These are phyloP conservation scores for Lodderomyces parapsilosis DNA, from an alignment of 1,139 yeast genomes.

Conservation along the genomic window DNA sequence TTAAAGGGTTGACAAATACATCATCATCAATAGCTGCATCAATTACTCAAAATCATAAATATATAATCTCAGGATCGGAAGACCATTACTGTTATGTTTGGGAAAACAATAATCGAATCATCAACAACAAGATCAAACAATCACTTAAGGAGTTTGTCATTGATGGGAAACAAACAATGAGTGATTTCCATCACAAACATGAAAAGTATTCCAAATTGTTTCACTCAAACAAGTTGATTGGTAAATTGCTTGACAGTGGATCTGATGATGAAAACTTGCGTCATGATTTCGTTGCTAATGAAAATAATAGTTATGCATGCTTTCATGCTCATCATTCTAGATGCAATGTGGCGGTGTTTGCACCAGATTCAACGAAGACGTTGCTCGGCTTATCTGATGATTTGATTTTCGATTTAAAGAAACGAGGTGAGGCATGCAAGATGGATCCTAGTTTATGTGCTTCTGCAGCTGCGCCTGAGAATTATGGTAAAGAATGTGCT, in stretches of 20 bases:
- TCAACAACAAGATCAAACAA: constrained; percentile 36
- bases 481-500: constrained; percentile 1
- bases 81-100: constrained; percentile 75
- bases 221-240: constrained; percentile 33
- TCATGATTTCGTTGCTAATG: constrained; percentile 38
- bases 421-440: constrained; percentile 23
- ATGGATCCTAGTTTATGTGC: constrained; percentile 9
- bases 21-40: constrained; percentile 72
- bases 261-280: constrained; percentile 17
- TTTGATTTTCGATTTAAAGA: constrained; percentile 63
- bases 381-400: constrained; percentile 74
- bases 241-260: constrained; percentile 25
- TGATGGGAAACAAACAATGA: constrained; percentile 37
- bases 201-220: constrained; percentile 30
- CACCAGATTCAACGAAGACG: constrained; percentile 70
- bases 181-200: constrained; percentile 32
- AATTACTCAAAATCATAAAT: constrained; percentile 53
- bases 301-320: constrained; percentile 56
- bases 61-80: constrained; percentile 60
- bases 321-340: constrained; percentile 77
- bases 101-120: constrained; percentile 48
- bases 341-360: constrained; percentile 76
- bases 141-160: constrained; percentile 35
- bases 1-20: constrained; percentile 71
- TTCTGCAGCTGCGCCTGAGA: constrained; percentile 12